Base-by-base conservation (phyloP, 2,329 filamentous ascomycete genomes). In the Cladosporium colombiae region DNA sequence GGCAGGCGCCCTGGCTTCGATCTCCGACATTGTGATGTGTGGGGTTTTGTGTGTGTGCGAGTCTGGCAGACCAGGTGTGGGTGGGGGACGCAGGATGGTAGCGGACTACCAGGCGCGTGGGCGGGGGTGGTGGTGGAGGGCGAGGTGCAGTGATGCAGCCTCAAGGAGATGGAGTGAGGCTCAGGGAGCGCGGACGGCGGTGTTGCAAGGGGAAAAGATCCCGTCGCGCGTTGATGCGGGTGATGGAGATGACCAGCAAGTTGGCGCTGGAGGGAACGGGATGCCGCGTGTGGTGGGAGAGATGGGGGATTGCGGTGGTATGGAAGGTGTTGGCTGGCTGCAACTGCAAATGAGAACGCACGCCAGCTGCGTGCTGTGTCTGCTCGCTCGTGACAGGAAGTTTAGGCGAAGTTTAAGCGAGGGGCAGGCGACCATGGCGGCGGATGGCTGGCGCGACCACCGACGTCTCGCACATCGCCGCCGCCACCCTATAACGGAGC, bases 1-100 rank as follows among this genome's bases (percentile, higher is more conserved):
- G 82, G 91, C 88, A 80, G 89, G 86, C 79, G 91, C 86, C 86
- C 93, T 88, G 82, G 90, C 87, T 85, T 93, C 90, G 83, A 91
- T 88, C 87, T 98, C 94, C 86, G 95, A 96, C 95, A 98, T 98
- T 83, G 79, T 81, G 70, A 62, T 63, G 61, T 63, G 61, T 37
- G 44, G 37, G 31, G 27, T 31, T 53, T 16, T 55, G 49, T 52
- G 23, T 63, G 23, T 62, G 44, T 25, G 44, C 11, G n/a, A 63
- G 61, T 46, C 61, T 53, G 52, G 29, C 21, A 46, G 61, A 63
- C 61, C 50, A 33, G 23, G 35, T 44, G 16, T n/a, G 33, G 11
- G 33, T 21, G 18, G 29, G 21, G 35, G 4, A 56, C 61, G 61
- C 61, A 55, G 18, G 18, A 46, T 56, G 61, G 61, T 46, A 63